phyloP scores from a whole-genome alignment of 306 rosid genomes.

The Prosopis cineraria region DNA sequence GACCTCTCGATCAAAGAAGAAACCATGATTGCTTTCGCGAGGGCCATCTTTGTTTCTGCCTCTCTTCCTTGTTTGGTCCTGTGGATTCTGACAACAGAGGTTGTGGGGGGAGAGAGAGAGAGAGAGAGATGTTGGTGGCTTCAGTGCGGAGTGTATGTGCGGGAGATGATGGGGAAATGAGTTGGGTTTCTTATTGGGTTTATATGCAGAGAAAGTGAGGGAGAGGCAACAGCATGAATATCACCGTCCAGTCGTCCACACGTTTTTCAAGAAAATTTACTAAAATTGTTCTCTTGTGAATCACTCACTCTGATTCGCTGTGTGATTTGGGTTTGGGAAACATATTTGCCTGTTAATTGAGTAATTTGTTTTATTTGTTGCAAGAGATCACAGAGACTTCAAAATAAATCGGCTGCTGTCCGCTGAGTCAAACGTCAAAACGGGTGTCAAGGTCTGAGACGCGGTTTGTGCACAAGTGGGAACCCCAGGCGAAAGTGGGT shows the following conservation, averaged over 20 bases:
- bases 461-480: slow-evolving; percentile 33
- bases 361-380: neutral
- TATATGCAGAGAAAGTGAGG: neutral
- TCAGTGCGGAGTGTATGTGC: neutral
- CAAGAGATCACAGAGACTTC: neutral
- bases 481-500: slow-evolving; percentile 21
- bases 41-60: slow-evolving; percentile 43
- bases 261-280: slow-evolving; percentile 37
- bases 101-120: neutral
- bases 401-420: slow-evolving; percentile 13
- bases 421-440: slow-evolving; percentile 43
- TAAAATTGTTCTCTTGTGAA: slow-evolving; percentile 33
- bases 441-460: slow-evolving; percentile 40
- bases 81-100: neutral
- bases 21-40: slow-evolving; percentile 61
- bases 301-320: slow-evolving; percentile 4
- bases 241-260: slow-evolving; percentile 69
- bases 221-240: neutral
- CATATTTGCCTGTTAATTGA: neutral
- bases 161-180: neutral
- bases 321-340: neutral
- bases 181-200: neutral
- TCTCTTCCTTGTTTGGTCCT: neutral
- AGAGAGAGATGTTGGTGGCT: neutral
- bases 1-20: slow-evolving; percentile 45